A percentile compares a stretch with the other conserved stretches of the same genome.
phyloP scores from a whole-genome alignment of 2,329 filamentous ascomycete species.

The Ophiocordyceps camponoti-rufipedis region DNA sequence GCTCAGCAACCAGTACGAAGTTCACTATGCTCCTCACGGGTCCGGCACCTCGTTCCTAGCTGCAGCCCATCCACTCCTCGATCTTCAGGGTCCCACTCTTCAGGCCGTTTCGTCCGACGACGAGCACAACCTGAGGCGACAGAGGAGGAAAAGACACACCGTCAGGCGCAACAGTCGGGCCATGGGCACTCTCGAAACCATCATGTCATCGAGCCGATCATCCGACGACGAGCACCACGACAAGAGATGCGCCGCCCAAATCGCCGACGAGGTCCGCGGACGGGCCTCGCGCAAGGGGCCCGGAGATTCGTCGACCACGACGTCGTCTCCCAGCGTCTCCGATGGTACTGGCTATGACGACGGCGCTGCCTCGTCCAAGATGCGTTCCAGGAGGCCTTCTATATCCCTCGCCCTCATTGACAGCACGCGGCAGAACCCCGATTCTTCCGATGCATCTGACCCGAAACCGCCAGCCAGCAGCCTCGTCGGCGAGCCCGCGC shows the following conservation, averaged over 20 bases:
- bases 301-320: conserved; percentile 12
- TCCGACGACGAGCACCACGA: conserved; percentile 43
- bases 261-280: conserved; percentile 35
- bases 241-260: conserved; percentile 35
- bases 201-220: conserved; percentile 47
- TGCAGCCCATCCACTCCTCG: conserved; percentile 11
- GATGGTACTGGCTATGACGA: conserved; percentile 9
- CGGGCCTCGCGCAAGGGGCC: conserved; percentile 22
- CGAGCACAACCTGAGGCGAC: conserved; percentile 22
- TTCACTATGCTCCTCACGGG: conserved; percentile 44
- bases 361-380: conserved; percentile 5
- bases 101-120: conserved; percentile 40
- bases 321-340: conserved; percentile 11
- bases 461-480: conserved; percentile 19
- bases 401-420: conserved; percentile 19
- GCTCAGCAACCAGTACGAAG: conserved; percentile 48
- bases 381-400: conserved; percentile 10
- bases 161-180: conserved; percentile 31
- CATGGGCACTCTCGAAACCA: conserved; percentile 45
- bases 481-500: conserved; percentile 36
- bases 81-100: conserved; percentile 30
- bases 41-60: conserved; percentile 30
- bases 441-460: conserved; percentile 9
- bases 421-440: conserved; percentile 14
- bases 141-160: conserved; percentile 21